These are phyloP conservation scores for Candida albicans DNA, from an alignment of 1,139 yeast genomes.

Conservation along the genomic window DNA sequence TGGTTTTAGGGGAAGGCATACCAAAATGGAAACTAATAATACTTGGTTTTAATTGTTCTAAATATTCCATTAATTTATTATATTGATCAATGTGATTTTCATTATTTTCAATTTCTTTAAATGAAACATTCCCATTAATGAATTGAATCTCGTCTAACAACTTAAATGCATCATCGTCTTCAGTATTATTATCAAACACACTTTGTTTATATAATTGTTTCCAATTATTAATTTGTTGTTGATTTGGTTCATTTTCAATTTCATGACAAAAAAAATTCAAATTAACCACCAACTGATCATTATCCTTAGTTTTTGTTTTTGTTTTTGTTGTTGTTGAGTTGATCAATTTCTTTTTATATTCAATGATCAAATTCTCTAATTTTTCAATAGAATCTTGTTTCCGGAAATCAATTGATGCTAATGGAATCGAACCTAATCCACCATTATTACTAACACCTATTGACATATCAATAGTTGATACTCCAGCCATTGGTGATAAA, in stretches of 20 bases:
- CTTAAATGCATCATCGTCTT: conserved; percentile 7
- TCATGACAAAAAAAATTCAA: conserved; percentile 50
- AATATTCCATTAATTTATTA: conserved; percentile 14
- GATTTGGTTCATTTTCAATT: conserved; percentile 19
- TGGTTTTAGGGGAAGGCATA: conserved; percentile 35
- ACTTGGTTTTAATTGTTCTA: conserved; percentile 24
- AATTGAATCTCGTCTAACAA: conserved; percentile 16
- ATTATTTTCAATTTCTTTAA: conserved; percentile 29
- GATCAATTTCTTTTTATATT: not conserved
- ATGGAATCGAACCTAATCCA: conserved; percentile 48
- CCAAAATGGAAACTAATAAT: conserved; percentile 55
- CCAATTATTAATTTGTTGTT: conserved; percentile 26
- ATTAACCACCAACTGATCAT: conserved; percentile 25
- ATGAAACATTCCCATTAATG: conserved; percentile 34
- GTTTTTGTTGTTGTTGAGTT: no score
- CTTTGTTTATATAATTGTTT: conserved; percentile 17
- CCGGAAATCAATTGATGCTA: conserved; percentile 33
- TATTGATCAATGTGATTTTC: conserved; percentile 7
- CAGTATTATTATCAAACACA: not conserved
- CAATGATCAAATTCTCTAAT: conserved; percentile 14
- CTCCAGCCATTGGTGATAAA: conserved; percentile 59
- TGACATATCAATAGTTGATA: conserved; percentile 43
- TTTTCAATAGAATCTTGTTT: conserved; percentile 18
- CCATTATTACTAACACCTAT: conserved; percentile 38
- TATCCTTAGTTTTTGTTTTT: no score